Conservation (phyloP, 2,329 filamentous ascomycete species). For the Aspergillus phoenicis region DNA sequence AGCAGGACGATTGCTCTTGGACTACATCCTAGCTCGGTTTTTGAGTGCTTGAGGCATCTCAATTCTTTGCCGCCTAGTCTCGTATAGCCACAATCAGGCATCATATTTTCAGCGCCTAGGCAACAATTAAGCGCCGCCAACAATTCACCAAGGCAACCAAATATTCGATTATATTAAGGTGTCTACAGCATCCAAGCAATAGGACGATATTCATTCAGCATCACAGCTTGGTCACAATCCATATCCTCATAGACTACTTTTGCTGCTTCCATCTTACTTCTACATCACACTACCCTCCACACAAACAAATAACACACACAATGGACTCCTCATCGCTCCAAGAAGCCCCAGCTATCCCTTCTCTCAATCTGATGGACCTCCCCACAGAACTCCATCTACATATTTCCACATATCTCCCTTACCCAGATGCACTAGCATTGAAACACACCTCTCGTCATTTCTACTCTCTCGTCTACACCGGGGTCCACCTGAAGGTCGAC, state of each 20-base stretch:
- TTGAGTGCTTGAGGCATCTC: slow-evolving; percentile 8
- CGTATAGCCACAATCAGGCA: slow-evolving; percentile 7
- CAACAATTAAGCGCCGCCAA: neutral
- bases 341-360: neutral
- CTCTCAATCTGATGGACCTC: slow-evolving; percentile 51
- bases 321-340: slow-evolving; percentile 6
- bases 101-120: neutral
- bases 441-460: slow-evolving; percentile 69
- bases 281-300: neutral
- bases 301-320: neutral
- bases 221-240: neutral
- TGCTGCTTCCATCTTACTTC: neutral
- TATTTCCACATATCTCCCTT: slow-evolving; percentile 63
- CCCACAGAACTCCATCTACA: slow-evolving; percentile 69
- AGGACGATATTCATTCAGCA: neutral
- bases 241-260: neutral
- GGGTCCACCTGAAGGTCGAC: slow-evolving; percentile 65
- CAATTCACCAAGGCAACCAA: neutral
- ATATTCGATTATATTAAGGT: neutral
- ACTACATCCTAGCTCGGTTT: neutral
- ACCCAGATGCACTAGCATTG: slow-evolving; percentile 70
- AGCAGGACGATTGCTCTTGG: neutral
- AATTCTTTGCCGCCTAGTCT: neutral
- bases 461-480: slow-evolving; percentile 66
- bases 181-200: neutral